phyloP scores from a whole-genome alignment of 2,329 filamentous ascomycete genomes.

The Colletotrichum sp. region DNA sequence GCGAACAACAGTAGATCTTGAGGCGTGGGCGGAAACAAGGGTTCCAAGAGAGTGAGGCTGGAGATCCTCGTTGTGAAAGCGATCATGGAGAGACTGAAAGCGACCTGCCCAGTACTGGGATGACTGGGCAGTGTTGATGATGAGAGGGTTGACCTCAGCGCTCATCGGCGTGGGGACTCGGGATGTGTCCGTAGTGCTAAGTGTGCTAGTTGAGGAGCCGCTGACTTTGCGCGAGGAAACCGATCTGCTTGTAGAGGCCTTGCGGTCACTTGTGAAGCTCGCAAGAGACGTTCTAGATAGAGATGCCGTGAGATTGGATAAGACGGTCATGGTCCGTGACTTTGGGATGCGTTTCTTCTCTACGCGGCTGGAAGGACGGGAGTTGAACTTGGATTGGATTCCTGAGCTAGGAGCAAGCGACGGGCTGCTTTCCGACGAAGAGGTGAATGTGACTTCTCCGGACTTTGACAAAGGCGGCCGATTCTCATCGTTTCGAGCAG shows the following conservation, averaged over 20 bases:
- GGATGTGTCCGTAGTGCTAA: neutral
- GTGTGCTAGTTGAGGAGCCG: slow-evolving; percentile 16
- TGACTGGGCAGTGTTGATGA: slow-evolving; percentile 47
- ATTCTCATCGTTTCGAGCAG: slow-evolving; percentile 31
- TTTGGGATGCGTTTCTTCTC: slow-evolving; percentile 38
- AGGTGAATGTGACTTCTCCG: neutral
- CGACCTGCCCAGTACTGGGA: slow-evolving; percentile 67
- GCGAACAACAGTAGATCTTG: neutral
- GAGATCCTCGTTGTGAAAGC: slow-evolving; percentile 43
- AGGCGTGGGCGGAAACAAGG: slow-evolving; percentile 8
- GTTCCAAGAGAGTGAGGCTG: neutral
- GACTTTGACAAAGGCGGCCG: neutral
- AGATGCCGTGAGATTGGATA: slow-evolving; percentile 50
- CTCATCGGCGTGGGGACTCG: neutral
- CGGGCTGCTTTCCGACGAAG: neutral
- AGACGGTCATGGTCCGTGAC: slow-evolving; percentile 48
- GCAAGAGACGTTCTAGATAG: slow-evolving; percentile 38
- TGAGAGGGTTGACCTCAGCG: slow-evolving; percentile 4
- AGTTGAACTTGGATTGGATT: slow-evolving; percentile 10
- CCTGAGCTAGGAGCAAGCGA: neutral
- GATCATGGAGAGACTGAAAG: slow-evolving; percentile 62
- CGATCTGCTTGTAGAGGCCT: neutral
- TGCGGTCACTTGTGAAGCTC: slow-evolving; percentile 8
- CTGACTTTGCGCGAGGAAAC: slow-evolving; percentile 14
- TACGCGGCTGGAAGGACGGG: neutral